Base-by-base conservation (phyloP, 805 yeast species). In the Starmera quercuum region DNA sequence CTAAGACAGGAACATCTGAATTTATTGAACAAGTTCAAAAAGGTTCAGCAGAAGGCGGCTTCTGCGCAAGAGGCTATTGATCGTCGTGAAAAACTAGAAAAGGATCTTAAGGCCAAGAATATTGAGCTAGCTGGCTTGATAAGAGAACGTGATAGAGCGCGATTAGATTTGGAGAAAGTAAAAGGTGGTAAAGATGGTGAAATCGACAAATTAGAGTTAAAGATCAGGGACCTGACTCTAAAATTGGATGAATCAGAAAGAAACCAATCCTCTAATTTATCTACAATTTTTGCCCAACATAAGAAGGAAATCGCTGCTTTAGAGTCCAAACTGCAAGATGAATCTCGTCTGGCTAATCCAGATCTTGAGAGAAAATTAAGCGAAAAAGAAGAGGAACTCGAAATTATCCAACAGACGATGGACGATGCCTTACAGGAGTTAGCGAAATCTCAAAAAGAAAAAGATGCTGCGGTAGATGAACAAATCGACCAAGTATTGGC, bases 1-100 rank as follows among this genome's bases (percentile, higher is more conserved):
- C 66, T 88, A 46, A 80, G 97, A 52, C 94, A 84, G 58, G 97
- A 88, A 58, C 96, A 88, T 53, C 67, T 88, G 49, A 82, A 78
- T 41, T 60, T 87, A 36, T 68, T 88, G 51, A 68, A 82, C 33
- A 81, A 80, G 51, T 80, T 80, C 53, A 87, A 88, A 54, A 78
- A 81, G 46, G 68, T 80, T 30, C 94, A 86, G 59, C 83, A 85
- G 45, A 84, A 83, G 58, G 94, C 92, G 3, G 81, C 87, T 11
- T 71, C 78, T 27, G 96, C 96, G 9, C 95, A 86, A 54, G 96
- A 87, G 59, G 83, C 95, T 0, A 73, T 87, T 41, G 82, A 82
- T 42, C 82, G 78, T 57, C 76, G 87, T 44, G 95, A 87, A 49
- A 75, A 75, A 51, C 60, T 83, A 24, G 95, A 87, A 50, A 71